Base-by-base conservation (phyloP, 768 basidiomycete species). In the Cytidiella melzeri region DNA sequence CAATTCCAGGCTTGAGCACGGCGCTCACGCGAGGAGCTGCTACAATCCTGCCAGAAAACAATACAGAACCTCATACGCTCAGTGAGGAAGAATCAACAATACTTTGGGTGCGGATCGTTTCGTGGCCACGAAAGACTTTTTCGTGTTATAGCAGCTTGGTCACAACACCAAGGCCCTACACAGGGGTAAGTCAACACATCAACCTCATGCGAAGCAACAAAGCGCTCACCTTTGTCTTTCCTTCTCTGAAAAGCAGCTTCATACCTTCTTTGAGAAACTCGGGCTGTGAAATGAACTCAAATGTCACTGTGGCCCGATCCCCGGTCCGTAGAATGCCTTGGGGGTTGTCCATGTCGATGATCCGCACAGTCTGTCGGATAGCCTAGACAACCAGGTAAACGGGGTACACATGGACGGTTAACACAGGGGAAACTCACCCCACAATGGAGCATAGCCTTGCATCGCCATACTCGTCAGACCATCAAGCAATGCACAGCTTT, bases 241-340 rank as follows among this genome's bases (percentile, higher is more conserved):
- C 95, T 67, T 98, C 96, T 36, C 95, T 75, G 65, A 98, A 93
- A 11, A 99, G 68, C 20, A 95, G 73, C 67, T 93, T 92, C 84
- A 90, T 91, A 23, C 94, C 94, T 57, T 84, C 85, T 64, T 94
- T 93, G 55, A 98, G 73, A 62, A 84, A 94, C 71, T 96, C 95
- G 0, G 91, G 86, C 47, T 87, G 85, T 12, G 88, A 84, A 47
- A 95, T 89, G 61, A 97, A 95, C 69, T 97, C 91, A 58, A 98
- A 97, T 27, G 80, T 78, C n/a, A 97, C 92, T 2, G 84, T 92
- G 2, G 92, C 91, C 26, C 93, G 80, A 62, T 99, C 96, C 3
- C 96, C 96, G 0, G 95, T 99, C 18, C 95, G 83, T 24, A 99
- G 72, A 30, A 95, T 73, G 11, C 86, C 87, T 60, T 89, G 85